These are phyloP conservation scores for Pythium coloratum DNA, from an alignment of 352 stramenopile species.

Conservation along the genomic window DNA sequence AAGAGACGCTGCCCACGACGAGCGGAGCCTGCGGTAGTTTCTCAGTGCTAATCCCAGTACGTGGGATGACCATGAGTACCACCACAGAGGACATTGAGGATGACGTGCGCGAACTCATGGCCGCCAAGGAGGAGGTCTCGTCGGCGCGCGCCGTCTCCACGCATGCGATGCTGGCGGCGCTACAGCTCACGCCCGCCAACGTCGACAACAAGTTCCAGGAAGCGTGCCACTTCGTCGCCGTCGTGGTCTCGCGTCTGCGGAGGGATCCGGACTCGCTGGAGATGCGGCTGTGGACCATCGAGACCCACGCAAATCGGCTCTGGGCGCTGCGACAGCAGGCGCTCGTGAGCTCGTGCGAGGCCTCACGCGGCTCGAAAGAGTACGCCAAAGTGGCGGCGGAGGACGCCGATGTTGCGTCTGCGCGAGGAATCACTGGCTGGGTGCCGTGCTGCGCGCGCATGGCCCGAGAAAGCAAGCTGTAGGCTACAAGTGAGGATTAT, in stretches of 20 bases:
- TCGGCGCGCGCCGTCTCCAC: neutral
- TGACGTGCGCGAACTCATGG: conserved; percentile 37
- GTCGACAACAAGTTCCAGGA: conserved; percentile 34
- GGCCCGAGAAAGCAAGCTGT: conserved; percentile 53
- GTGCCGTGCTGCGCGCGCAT: conserved; percentile 46
- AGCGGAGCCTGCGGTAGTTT: neutral
- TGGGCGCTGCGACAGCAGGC: conserved; percentile 66
- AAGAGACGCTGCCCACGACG: neutral
- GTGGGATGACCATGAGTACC: neutral
- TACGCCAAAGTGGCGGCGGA: conserved; percentile 28
- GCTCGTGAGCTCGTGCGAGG: conserved; percentile 58
- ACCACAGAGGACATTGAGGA: conserved; percentile 26
- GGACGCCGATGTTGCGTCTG: conserved; percentile 5
- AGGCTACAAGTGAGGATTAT: conserved; percentile 4
- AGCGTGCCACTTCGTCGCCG: conserved; percentile 57
- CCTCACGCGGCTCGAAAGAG: conserved; percentile 44
- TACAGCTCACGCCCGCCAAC: conserved; percentile 11
- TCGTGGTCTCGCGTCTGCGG: conserved; percentile 54
- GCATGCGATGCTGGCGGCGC: conserved; percentile 15
- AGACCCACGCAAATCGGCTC: conserved; percentile 43
- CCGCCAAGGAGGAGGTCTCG: conserved; percentile 10
- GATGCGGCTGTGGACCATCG: conserved; percentile 45
- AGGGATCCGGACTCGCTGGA: conserved; percentile 51
- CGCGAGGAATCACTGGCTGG: conserved; percentile 17
- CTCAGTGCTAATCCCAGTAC: neutral